These are phyloP conservation scores for Daedaleopsis sinensis DNA, from an alignment of 768 basidiomycete species.

Conservation along the genomic window DNA sequence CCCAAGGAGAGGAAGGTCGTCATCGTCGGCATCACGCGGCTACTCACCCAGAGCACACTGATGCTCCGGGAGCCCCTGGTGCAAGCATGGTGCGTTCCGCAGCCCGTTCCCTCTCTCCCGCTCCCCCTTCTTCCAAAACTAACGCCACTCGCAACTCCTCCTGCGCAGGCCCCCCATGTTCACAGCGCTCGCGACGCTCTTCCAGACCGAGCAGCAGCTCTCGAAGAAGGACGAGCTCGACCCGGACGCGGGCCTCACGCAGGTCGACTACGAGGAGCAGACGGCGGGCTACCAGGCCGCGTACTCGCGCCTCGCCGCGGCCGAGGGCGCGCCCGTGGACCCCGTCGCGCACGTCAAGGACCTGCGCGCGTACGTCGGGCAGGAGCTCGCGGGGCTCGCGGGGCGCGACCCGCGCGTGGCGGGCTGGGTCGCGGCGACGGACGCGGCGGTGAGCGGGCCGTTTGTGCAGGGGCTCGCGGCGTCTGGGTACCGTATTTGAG, in stretches of 20 bases:
- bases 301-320: conserved; percentile 87
- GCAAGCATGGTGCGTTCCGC: conserved; percentile 57
- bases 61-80: conserved; percentile 71
- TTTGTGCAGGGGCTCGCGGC: conserved; percentile 25
- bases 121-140: neutral
- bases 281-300: conserved; percentile 91
- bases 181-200: conserved; percentile 71
- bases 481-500: conserved; percentile 17
- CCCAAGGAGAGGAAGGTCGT: conserved; percentile 85
- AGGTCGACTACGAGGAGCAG: conserved; percentile 90
- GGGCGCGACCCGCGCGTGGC: conserved; percentile 17
- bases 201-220: conserved; percentile 78
- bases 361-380: conserved; percentile 29
- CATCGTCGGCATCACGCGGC: conserved; percentile 75
- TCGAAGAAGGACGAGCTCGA: conserved; percentile 49
- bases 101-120: neutral
- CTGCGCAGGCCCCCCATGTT: conserved; percentile 68
- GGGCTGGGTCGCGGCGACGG: conserved; percentile 19
- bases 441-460: conserved; percentile 20
- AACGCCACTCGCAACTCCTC: neutral
- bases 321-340: conserved; percentile 38
- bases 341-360: conserved; percentile 37
- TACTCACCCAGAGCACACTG: conserved; percentile 72
- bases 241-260: conserved; percentile 60
- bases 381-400: conserved; percentile 26